These are phyloP conservation scores for Aspergillus nomiae DNA, from an alignment of 2,329 filamentous ascomycete genomes.

Conservation along the genomic window DNA sequence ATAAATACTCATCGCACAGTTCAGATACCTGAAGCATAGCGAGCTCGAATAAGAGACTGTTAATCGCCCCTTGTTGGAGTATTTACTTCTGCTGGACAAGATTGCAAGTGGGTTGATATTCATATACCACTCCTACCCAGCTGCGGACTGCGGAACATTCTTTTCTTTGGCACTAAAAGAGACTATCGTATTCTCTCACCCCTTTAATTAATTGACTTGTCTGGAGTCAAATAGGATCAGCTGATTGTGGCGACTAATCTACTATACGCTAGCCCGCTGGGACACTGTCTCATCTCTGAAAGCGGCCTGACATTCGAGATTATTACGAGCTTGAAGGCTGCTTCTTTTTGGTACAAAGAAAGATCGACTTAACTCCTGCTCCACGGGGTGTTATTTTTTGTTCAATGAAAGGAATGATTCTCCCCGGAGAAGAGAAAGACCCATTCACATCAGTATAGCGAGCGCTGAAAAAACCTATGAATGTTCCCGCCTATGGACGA, in stretches of 20 bases:
- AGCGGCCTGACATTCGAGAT: neutral
- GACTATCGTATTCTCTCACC: neutral
- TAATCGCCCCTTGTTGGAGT: neutral
- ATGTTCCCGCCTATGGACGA: neutral
- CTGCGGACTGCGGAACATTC: neutral
- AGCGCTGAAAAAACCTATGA: neutral
- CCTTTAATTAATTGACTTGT: neutral
- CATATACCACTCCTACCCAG: neutral
- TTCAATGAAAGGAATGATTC: neutral
- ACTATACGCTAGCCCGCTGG: neutral
- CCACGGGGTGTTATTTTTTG: neutral
- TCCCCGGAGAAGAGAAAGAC: neutral
- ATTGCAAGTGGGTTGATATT: neutral
- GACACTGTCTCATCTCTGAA: neutral
- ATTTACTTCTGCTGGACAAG: neutral
- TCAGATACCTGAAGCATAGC: neutral
- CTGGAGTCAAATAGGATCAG: neutral
- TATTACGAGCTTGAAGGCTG: neutral
- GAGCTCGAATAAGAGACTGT: neutral
- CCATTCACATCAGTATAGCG: neutral
- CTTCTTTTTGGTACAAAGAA: neutral
- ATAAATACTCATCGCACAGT: neutral
- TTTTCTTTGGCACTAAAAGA: neutral
- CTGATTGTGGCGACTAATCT: constrained; percentile 1
- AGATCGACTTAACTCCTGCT: neutral